These are phyloP conservation scores for Talaromyces sp. DNA, from an alignment of 2,329 filamentous ascomycete species.

Conservation along the genomic window DNA sequence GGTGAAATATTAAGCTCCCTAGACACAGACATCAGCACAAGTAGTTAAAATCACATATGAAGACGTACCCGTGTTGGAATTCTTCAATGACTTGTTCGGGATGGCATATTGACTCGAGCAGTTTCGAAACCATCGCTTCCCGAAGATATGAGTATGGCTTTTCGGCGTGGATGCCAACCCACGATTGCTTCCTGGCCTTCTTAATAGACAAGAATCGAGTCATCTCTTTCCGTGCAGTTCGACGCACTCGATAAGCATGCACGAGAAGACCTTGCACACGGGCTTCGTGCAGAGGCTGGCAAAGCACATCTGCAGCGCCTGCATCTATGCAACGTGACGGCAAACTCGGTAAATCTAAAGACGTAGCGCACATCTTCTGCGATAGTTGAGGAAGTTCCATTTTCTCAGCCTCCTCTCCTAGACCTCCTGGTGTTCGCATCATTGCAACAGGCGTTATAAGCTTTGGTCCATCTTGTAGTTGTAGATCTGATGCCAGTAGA, in stretches of 20 bases:
- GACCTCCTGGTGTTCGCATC: slow-evolving; percentile 30
- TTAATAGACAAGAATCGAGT: slow-evolving; percentile 68
- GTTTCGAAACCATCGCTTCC: slow-evolving; percentile 84
- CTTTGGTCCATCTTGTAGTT: slow-evolving; percentile 48
- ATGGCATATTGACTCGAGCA: slow-evolving; percentile 87
- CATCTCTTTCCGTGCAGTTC: slow-evolving; percentile 70
- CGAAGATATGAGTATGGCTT: slow-evolving; percentile 85
- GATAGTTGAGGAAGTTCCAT: not conserved
- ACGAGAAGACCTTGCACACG: slow-evolving; percentile 73
- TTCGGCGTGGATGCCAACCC: slow-evolving; percentile 82
- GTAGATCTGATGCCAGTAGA: slow-evolving; percentile 48
- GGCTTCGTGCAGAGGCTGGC: slow-evolving; percentile 71
- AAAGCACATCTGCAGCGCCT: slow-evolving; percentile 81
- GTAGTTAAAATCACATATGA: not conserved
- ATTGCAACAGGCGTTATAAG: slow-evolving; percentile 50
- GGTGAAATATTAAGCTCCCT: slow-evolving; percentile 65
- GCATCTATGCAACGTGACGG: slow-evolving; percentile 75
- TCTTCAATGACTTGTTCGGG: slow-evolving; percentile 60
- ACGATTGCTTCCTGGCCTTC: slow-evolving; percentile 77
- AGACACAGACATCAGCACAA: slow-evolving; percentile 19
- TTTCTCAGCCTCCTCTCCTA: slow-evolving; percentile 6
- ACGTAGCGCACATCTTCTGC: slow-evolving; percentile 21
- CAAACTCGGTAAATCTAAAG: slow-evolving; percentile 49
- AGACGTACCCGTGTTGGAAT: slow-evolving; percentile 56
- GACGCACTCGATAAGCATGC: slow-evolving; percentile 78